Evolutionary conservation across 352 stramenopile genomes (phyloP), one percentile per base, ranked within the genome.

Genomic region (Pythium phragmitis): DNA sequence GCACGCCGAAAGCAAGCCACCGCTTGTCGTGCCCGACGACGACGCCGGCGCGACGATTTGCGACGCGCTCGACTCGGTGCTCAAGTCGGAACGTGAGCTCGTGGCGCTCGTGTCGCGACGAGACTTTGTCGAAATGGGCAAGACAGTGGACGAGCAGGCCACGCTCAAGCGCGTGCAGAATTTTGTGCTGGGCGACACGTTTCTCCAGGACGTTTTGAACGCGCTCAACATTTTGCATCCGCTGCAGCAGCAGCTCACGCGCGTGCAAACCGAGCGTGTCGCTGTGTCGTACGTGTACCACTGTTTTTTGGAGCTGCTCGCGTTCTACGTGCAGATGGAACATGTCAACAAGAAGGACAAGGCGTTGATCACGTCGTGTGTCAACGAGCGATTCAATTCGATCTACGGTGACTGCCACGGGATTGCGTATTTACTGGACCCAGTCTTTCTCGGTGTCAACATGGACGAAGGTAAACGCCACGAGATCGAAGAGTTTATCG

Each of bases 311-410:
- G 73, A 85, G 13, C 65, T 91, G 7, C 34, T 86, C 28, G 67
- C 68, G 9, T 68, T 72, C 37, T 88, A 80, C 56, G 68, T 73
- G 30, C 72, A 74, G 14, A 88, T 89, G 67, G 79, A 88, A 49
- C 75, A 74, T 61, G 63, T 89, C 36, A 88, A 70, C 57, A 87
- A 87, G 73, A 91, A 91, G 55, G 77, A 91, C 63, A 91, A 88
- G 62, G 79, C 82, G 17, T 65, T 91, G 14, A 81, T 91, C 50
- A 71, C 73, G 37, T 87, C 82, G 28, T 88, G 76, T 48, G 68
- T 91, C 19, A 77, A 74, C 19, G 82, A 91, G 43, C 76, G 82
- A 1, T 77, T 91, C n/a, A 71, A 82, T 45, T 74, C 73, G 17
- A 84, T 89, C 59, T 91, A 91, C 34, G 72, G 79, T 4, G 71